Evolutionary conservation across 352 stramenopile species (phyloP), one percentile per base, ranked within the genome.

Genomic region (Stramenopiles sp.): DNA sequence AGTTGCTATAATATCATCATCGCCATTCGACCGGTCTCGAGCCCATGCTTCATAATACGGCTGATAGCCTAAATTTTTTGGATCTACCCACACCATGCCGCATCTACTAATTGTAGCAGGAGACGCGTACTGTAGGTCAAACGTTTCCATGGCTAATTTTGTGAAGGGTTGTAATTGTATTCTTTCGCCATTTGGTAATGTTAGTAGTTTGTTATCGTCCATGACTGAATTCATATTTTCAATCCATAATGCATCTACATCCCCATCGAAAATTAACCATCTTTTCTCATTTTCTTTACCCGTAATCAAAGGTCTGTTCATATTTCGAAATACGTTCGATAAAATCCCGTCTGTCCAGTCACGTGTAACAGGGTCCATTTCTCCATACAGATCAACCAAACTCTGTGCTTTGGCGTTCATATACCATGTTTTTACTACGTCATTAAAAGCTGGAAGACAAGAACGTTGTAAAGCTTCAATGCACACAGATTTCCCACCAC

Each of bases 161-260:
- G 89, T 96, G 78, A 96, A 88, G 0, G 83, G 88, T 76, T 96
- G 88, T 49, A 97, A 78, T 0, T 88, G 87, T 75, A 97, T 97
- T 3, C 92, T 90, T 77, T 97, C 92, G 25, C 92, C 92, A 77
- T 97, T 97, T 0, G 92, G 92, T 1, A 97, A 78, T 1, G 92
- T 97, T 0, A 97, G 81, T 63, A 97, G 77, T 76, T 94, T 94
- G 83, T 97, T 97, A 77, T 97, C 91, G 71, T 97, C 92, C 92
- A 97, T 97, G 74, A 97, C 92, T 31, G 87, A 95, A 82, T 97
- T 97, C 91, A 97, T 96, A 77, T 96, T 96, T 81, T 97, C 92
- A 68, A 97, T 91, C 92, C 92, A 97, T 25, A 96, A 85, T 0
- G 92, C 90, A 78, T 97, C 92, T 0, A 97, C 91, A 73, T 97